Evolutionary conservation across 2,329 filamentous ascomycete species (phyloP), one percentile per base, ranked within the genome.

Genomic region (Lachnellula suecica): DNA sequence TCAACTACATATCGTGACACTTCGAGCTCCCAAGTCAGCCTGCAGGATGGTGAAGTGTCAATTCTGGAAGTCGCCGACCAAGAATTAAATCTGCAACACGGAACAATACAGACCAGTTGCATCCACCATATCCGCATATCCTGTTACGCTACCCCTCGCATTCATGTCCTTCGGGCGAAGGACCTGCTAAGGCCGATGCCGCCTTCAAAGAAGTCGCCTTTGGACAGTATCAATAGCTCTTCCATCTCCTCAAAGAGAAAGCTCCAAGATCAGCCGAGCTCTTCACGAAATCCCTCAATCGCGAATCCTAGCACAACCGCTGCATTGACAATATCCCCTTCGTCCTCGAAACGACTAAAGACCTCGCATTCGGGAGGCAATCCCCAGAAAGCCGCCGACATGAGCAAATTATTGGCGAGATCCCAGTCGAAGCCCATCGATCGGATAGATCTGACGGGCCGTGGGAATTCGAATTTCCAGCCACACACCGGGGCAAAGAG

Each of bases 401-500:
- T 65, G 60, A 64, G 52, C 29, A 66, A 60, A 48, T 50, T 49
- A 7, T 54, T 52, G 38, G 58, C 48, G 9, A 53, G 56, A 29
- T 48, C 51, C 19, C 54, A 53, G 15, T 46, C 59, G 19, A 59
- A 48, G 22, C 51, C 57, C 13, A 53, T 66, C 24, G 64, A 65
- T 24, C 47, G 66, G 11, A 53, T 66, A 24, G 64, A 65, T 24
- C 47, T 66, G 45, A 64, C 62, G 13, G 50, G 58, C 10, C 53
- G 53, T 3, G 54, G 53, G 4, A 53, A 51, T 2, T 62, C 64
- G 29, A 64, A 63, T 40, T 89, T 92, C 66, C 88, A 87, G 61
- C 85, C 90, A 11, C 84, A 89, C 63, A 77, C 79, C 10, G 91
- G 91, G 27, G 85, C 90, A 19, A 92, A 88, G 76, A 92, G 88